These are phyloP conservation scores for Scedosporium boydii DNA, from an alignment of 2,329 filamentous ascomycete species.

Conservation along the genomic window DNA sequence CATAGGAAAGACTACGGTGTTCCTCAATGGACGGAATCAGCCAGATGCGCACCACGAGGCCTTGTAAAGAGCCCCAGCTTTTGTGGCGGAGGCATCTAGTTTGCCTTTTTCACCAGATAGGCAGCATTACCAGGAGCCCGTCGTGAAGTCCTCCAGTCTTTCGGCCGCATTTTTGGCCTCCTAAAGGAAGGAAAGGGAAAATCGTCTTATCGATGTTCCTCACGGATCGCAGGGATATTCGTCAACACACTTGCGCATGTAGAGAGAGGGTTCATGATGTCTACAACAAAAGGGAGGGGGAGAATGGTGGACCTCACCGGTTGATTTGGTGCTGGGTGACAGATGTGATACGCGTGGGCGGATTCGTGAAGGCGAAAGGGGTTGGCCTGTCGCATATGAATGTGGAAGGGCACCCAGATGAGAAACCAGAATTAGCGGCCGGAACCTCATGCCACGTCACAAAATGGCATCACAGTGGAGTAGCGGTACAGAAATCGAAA, in stretches of 20 bases:
- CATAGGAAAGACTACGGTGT: neutral
- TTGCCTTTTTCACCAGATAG: neutral
- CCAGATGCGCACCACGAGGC: neutral
- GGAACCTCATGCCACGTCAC: neutral
- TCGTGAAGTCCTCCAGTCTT: neutral
- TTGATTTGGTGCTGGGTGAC: neutral
- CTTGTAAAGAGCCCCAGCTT: neutral
- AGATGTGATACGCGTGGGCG: neutral
- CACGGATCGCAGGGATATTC: neutral
- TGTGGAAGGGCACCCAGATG: neutral
- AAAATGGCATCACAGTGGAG: neutral
- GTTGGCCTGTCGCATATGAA: neutral
- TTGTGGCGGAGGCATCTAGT: neutral
- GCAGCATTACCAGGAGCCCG: neutral
- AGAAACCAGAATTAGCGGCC: neutral
- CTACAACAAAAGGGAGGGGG: neutral
- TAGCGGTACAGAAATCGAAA: neutral
- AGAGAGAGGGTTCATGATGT: too few species aligned
- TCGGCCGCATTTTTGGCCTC: neutral
- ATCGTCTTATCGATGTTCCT: neutral
- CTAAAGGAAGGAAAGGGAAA: neutral
- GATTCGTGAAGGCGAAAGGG: neutral
- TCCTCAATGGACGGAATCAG: neutral
- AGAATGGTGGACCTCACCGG: neutral
- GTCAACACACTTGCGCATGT: neutral